Evolutionary conservation across 2,329 filamentous ascomycete species (phyloP).

Genomic region (Chrysoporthe puriensis): DNA sequence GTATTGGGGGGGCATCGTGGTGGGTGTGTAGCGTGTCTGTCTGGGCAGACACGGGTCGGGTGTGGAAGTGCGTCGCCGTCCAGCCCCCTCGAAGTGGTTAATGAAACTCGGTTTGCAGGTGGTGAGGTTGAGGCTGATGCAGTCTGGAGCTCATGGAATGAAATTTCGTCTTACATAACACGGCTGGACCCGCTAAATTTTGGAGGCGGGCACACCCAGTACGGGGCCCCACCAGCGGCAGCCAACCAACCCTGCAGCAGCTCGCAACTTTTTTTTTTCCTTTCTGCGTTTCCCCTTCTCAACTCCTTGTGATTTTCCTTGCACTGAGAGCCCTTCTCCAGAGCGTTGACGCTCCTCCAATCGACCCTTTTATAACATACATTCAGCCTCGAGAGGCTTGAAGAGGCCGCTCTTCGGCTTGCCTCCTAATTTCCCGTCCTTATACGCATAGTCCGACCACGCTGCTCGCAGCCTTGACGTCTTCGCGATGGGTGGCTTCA

Average conservation of each 20-base stretch:
- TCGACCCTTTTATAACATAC: not conserved
- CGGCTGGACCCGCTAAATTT: conserved; percentile 7
- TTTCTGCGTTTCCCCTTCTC: conserved; percentile 14
- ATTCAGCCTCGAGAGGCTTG: conserved; percentile 5
- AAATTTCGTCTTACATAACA: conserved; percentile 14
- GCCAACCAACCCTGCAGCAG: conserved; percentile 21
- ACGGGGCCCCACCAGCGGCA: conserved; percentile 18
- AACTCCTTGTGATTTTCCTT: conserved; percentile 20
- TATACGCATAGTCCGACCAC: not conserved
- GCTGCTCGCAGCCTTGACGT: not conserved
- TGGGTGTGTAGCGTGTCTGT: not conserved
- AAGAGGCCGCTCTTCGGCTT: not conserved
- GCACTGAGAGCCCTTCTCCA: conserved; percentile 33
- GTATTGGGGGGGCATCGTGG: conserved; percentile 26
- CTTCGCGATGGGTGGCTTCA: conserved; percentile 76
- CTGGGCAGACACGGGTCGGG: not conserved
- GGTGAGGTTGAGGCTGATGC: conserved; percentile 12
- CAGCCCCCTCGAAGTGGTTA: conserved; percentile 14
- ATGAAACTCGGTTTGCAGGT: not conserved
- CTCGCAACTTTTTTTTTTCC: conserved; percentile 23
- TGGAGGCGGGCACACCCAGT: conserved; percentile 1
- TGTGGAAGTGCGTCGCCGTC: conserved; percentile 1
- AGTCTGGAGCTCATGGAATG: conserved; percentile 15
- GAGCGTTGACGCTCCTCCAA: conserved; percentile 32
- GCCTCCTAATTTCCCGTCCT: not conserved